These are phyloP conservation scores for Carex pumila DNA, from an alignment of 176 grass and related monocot species.

Conservation along the genomic window DNA sequence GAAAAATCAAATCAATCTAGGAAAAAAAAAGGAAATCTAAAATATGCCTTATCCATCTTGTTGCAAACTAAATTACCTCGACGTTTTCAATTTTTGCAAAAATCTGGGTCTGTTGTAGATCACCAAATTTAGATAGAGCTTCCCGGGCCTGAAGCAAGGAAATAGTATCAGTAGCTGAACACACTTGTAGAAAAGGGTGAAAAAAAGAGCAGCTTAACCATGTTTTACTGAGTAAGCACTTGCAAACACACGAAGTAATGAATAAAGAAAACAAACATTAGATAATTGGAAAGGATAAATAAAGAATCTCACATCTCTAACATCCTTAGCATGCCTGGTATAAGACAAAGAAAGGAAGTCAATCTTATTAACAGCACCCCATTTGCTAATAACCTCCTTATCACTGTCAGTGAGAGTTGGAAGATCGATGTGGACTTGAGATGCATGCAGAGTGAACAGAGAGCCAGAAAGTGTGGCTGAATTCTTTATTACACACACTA, in stretches of 20 bases:
- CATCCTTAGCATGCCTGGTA: constrained; percentile 92
- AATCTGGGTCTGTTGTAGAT: constrained; percentile 93
- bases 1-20: not conserved
- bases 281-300: not conserved
- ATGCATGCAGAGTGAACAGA: constrained; percentile 83
- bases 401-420: constrained; percentile 86
- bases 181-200: not conserved
- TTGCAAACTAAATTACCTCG: constrained; percentile 57
- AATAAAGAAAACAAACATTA: not conserved
- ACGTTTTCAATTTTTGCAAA: constrained; percentile 98
- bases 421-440: constrained; percentile 83
- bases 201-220: not conserved
- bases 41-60: not conserved
- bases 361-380: constrained; percentile 93
- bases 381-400: constrained; percentile 87
- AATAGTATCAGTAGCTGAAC: not conserved
- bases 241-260: not conserved
- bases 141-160: constrained; percentile 51
- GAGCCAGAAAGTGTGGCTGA: constrained; percentile 81
- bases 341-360: constrained; percentile 97
- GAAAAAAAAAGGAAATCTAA: not conserved
- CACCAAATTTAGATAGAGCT: constrained; percentile 73
- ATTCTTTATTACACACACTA: constrained; percentile 89
- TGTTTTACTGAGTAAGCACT: not conserved
- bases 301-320: constrained; percentile 52